Base-by-base conservation (phyloP, 2,329 filamentous ascomycete species). In the Aspergillus tanneri region DNA sequence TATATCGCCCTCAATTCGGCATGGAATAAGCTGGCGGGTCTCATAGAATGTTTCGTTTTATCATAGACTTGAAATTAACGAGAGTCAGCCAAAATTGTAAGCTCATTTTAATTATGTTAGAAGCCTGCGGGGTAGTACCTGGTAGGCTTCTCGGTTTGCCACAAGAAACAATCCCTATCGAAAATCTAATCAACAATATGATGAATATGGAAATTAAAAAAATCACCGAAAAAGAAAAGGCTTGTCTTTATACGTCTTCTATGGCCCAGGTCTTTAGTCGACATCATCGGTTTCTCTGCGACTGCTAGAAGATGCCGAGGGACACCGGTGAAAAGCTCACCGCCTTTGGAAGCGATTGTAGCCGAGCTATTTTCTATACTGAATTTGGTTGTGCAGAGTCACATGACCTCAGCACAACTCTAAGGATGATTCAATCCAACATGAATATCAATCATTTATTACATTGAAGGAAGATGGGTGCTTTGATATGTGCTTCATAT, bases 301-400 rank as follows among this genome's bases (percentile, higher is more conserved):
- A 4, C 28, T n/a, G 25, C 27, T n/a, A 28, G 27, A n/a, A 41
- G 40, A 22, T 32, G 21, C 40, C 40, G 40, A 43, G 40, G 40
- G 40, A 27, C 40, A 32, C 22, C 40, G 40, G 40, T 25, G 24
- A n/a, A 5, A 14, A 3, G 16, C 40, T 43, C 40, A 43, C 40
- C 40, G 40, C 40, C 40, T 43, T 43, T 27, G 40, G 40, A 12
- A 27, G 9, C 6, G 6, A 25, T 25, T 6, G 11, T 11, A 25
- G 24, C 24, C 11, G 6, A 25, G 6, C 11, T 25, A 25, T 6
- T 6, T 11, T 6, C 24, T 25, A 11, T 25, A n/a, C n/a, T n/a
- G n/a, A n/a, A n/a, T n/a, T n/a, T n/a, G n/a, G n/a, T n/a, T n/a
- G n/a, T n/a, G n/a, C n/a, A n/a, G n/a, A n/a, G n/a, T n/a, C n/a